Conservation (phyloP, 2,329 filamentous ascomycete genomes). For the Calonectria pteridis region DNA sequence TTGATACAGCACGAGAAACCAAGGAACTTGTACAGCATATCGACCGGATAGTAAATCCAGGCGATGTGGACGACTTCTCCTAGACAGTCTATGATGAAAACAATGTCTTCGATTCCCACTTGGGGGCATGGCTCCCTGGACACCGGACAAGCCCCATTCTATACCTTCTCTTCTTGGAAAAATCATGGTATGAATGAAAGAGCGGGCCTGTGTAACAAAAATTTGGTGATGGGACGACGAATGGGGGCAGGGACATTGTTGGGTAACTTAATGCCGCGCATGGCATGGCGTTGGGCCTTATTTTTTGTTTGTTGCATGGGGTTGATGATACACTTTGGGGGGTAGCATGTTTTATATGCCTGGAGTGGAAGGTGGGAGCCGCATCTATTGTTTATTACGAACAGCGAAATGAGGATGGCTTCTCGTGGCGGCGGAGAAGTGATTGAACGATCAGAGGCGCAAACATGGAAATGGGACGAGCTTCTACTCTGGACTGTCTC, state of each 20-base stretch:
- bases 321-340: slow-evolving; percentile 23
- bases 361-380: slow-evolving; percentile 2
- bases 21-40: slow-evolving; percentile 74
- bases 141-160: slow-evolving; percentile 3
- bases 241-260: slow-evolving; percentile 32
- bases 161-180: slow-evolving; percentile 22
- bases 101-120: slow-evolving; percentile 17
- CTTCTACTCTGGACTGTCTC: not conserved
- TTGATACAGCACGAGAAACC: slow-evolving; percentile 85
- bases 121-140: slow-evolving; percentile 6
- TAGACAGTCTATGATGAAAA: slow-evolving; percentile 41
- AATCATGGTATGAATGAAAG: not conserved
- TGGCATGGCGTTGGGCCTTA: slow-evolving; percentile 43
- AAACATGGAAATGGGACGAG: slow-evolving; percentile 38
- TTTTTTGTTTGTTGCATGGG: slow-evolving; percentile 36
- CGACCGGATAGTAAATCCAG: slow-evolving; percentile 50
- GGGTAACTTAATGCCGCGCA: slow-evolving; percentile 38
- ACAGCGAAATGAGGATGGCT: slow-evolving; percentile 18
- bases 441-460: slow-evolving; percentile 42
- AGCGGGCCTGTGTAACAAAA: slow-evolving; percentile 13
- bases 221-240: slow-evolving; percentile 30
- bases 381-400: slow-evolving; percentile 27
- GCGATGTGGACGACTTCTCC: slow-evolving; percentile 61
- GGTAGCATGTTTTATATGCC: slow-evolving; percentile 21
- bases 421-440: slow-evolving; percentile 27